phyloP scores from a whole-genome alignment of 306 rosid species.

The Malus domestica region DNA sequence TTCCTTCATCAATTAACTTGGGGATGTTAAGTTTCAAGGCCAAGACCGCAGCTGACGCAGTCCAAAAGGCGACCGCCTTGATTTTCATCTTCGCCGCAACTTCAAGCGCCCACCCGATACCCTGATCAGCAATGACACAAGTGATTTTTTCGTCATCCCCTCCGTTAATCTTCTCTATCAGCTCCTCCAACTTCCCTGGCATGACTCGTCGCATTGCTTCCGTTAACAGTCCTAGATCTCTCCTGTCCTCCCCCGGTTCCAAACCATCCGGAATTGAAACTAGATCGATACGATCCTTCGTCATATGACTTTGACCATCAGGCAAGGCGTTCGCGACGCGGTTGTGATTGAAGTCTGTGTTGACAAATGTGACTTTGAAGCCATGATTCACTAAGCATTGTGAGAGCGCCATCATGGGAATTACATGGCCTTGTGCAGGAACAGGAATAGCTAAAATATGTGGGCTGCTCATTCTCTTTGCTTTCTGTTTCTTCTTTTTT shows the following conservation, averaged over 20 bases:
- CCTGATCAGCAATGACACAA: slow-evolving; percentile 32
- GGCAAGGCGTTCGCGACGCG: not conserved
- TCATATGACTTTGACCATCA: not conserved
- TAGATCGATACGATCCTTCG: slow-evolving; percentile 12
- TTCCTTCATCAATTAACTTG: slow-evolving; percentile 31
- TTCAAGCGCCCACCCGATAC: slow-evolving; percentile 38
- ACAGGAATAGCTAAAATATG: slow-evolving; percentile 20
- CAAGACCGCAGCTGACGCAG: slow-evolving; percentile 40
- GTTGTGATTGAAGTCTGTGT: slow-evolving; percentile 31
- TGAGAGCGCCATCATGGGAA: slow-evolving; percentile 31
- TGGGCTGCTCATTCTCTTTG: not conserved
- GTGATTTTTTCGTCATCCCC: slow-evolving; percentile 18
- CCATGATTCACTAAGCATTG: slow-evolving; percentile 21
- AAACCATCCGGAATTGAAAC: slow-evolving; percentile 54
- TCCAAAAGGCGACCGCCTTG: slow-evolving; percentile 26
- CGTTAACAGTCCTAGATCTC: not conserved
- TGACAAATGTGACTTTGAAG: slow-evolving; percentile 43
- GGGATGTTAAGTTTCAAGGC: slow-evolving; percentile 15
- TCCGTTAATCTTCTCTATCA: slow-evolving; percentile 29
- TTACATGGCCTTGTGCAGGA: slow-evolving; percentile 44
- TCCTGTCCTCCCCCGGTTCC: slow-evolving; percentile 37
- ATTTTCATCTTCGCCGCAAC: slow-evolving; percentile 44
- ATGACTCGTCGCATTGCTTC: slow-evolving; percentile 18
- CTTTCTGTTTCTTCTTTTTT: not conserved
- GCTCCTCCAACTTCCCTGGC: slow-evolving; percentile 41